A percentile compares a stretch with the other conserved stretches of the same genome.
Evolutionary conservation across 2,329 filamentous ascomycete genomes (phyloP).

Genomic region (Emericellopsis atlantica): DNA sequence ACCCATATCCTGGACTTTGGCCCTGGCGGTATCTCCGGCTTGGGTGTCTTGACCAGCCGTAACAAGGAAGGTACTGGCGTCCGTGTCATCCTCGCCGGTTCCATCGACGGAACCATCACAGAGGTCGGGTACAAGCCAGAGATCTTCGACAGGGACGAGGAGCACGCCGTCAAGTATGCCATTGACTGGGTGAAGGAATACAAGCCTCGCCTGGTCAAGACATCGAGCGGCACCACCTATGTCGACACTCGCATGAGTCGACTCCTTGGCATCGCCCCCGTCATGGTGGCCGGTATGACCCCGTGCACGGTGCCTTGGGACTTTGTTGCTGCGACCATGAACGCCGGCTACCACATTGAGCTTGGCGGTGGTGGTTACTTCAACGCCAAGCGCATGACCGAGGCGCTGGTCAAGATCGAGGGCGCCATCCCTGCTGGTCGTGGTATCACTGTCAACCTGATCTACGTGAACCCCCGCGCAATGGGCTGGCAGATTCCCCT

Average conservation of each 20-base stretch:
- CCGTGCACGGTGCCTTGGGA: slow-evolving; percentile 82
- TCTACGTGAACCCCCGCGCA: slow-evolving; percentile 79
- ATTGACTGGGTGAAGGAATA: slow-evolving; percentile 97
- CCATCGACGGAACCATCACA: slow-evolving; percentile 78
- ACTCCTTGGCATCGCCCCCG: slow-evolving; percentile 68
- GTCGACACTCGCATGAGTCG: slow-evolving; percentile 96
- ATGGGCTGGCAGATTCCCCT: slow-evolving; percentile 91
- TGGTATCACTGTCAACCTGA: slow-evolving; percentile 81
- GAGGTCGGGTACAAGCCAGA: slow-evolving; percentile 98
- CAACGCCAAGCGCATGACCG: slow-evolving; percentile 69
- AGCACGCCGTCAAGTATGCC: slow-evolving; percentile 88
- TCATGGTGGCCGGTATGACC: slow-evolving; percentile 92
- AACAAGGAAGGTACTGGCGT: slow-evolving; percentile 99
- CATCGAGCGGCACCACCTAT: slow-evolving; percentile 76
- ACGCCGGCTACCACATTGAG: slow-evolving; percentile 89
- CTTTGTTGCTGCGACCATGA: slow-evolving; percentile 86
- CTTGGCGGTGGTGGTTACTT: slow-evolving; percentile 85
- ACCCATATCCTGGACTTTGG: slow-evolving; percentile 96
- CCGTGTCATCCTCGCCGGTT: slow-evolving; percentile 85
- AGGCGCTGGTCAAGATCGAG: slow-evolving; percentile 75
- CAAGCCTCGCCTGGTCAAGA: slow-evolving; percentile 84
- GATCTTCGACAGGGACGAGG: slow-evolving; percentile 90
- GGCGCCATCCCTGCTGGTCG: slow-evolving; percentile 71
- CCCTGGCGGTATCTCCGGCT: slow-evolving; percentile 89
- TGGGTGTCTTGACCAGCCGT: slow-evolving; percentile 90